Evolutionary conservation across 2,329 filamentous ascomycete species (phyloP).

Genomic region (Penicillium brevicompactum): DNA sequence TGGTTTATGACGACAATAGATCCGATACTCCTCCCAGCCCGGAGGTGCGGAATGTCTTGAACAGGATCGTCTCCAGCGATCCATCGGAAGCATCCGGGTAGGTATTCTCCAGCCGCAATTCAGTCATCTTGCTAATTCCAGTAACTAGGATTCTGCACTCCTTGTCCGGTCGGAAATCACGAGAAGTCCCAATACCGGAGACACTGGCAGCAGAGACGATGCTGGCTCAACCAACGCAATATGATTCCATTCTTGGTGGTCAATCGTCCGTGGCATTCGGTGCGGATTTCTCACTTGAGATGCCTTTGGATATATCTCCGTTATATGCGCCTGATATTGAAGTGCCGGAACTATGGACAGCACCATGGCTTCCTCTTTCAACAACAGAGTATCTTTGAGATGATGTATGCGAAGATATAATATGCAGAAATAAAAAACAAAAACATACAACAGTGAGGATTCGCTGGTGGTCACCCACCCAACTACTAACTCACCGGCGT

Average conservation of each 20-base stretch:
- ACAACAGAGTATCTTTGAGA: background rate
- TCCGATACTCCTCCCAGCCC: background rate
- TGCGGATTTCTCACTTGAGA: slow-evolving; percentile 9
- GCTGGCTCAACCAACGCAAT: slow-evolving; percentile 12
- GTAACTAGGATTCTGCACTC: background rate
- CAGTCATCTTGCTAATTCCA: background rate
- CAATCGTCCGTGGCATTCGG: slow-evolving; percentile 13
- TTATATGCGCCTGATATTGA: slow-evolving; percentile 15
- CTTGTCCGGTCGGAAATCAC: background rate
- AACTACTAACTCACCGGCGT: no score
- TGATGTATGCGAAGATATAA: no score
- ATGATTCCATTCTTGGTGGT: slow-evolving; percentile 17
- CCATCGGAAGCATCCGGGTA: slow-evolving; percentile 19
- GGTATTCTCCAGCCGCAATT: background rate
- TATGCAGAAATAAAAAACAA: no score
- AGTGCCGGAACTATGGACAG: background rate
- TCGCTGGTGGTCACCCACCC: no score
- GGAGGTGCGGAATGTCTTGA: slow-evolving; percentile 11
- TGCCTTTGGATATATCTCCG: slow-evolving; percentile 18
- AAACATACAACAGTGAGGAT: no score
- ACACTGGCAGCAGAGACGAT: background rate
- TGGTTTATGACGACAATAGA: slow-evolving; percentile 4
- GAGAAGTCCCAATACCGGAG: background rate
- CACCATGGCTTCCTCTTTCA: background rate
- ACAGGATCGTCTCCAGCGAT: slow-evolving; percentile 20